phyloP scores from a whole-genome alignment of 306 rosid species.

The Cicer bijugum region DNA sequence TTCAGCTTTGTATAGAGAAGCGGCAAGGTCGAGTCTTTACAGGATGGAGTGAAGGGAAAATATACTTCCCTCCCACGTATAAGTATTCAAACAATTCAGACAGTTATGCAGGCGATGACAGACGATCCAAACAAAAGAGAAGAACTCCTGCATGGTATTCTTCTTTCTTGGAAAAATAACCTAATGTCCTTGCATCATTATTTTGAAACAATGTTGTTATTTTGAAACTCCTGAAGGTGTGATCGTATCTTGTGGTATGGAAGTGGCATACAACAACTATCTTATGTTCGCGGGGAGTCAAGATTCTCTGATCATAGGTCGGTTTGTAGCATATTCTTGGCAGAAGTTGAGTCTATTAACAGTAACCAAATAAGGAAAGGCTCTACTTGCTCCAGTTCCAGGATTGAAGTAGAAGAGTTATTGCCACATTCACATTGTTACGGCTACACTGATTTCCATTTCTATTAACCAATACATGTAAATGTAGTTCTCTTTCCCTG shows the following conservation, averaged over 20 bases:
- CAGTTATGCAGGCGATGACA: slow-evolving; percentile 88
- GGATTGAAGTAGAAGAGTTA: slow-evolving; percentile 93
- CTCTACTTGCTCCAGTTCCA: slow-evolving; percentile 77
- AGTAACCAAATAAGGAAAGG: slow-evolving; percentile 71
- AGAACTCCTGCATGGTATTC: slow-evolving; percentile 99
- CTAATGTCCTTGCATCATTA: neutral
- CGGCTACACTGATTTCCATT: slow-evolving; percentile 58
- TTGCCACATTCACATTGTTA: slow-evolving; percentile 67
- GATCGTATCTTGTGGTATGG: slow-evolving; percentile 96
- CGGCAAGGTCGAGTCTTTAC: slow-evolving; percentile 74
- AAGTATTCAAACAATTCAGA: slow-evolving; percentile 95
- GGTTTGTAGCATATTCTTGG: slow-evolving; percentile 78
- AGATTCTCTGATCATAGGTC: slow-evolving; percentile 98
- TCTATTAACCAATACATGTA: slow-evolving; percentile 53
- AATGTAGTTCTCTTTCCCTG: slow-evolving; percentile 12
- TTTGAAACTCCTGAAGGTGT: slow-evolving; percentile 68
- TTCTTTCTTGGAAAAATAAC: slow-evolving; percentile 31
- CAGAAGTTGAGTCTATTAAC: slow-evolving; percentile 78
- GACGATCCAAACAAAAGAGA: slow-evolving; percentile 82
- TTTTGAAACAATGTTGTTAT: slow-evolving; percentile 16
- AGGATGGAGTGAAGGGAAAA: slow-evolving; percentile 94
- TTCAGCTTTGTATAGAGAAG: slow-evolving; percentile 86
- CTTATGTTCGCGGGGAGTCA: slow-evolving; percentile 94
- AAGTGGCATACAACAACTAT: slow-evolving; percentile 79
- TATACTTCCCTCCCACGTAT: slow-evolving; percentile 98